phyloP scores from a whole-genome alignment of 192 early-diverging fungal species.

The Coemansia sp. region DNA sequence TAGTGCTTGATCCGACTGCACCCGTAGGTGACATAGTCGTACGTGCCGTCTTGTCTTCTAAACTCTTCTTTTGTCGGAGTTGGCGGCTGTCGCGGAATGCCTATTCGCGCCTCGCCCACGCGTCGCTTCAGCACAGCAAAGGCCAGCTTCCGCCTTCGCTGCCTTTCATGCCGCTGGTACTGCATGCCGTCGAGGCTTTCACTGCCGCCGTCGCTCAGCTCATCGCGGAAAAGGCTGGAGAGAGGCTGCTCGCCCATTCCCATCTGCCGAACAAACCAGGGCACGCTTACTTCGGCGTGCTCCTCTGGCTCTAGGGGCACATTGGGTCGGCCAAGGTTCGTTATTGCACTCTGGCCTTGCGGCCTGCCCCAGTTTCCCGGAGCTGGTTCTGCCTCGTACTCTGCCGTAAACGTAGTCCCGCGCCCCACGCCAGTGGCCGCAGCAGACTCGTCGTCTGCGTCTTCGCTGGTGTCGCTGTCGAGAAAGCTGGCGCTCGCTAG shows the following conservation, averaged over 20 bases:
- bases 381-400: constrained; percentile 31
- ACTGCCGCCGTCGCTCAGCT: constrained; percentile 7
- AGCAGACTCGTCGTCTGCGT: not conserved
- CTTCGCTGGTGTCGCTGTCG: constrained; percentile 10
- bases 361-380: constrained; percentile 41
- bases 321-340: constrained; percentile 19
- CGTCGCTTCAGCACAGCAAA: constrained; percentile 44
- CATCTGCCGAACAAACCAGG: constrained; percentile 54
- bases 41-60: constrained; percentile 34
- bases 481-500: constrained; percentile 14
- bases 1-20: constrained; percentile 36
- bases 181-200: not conserved
- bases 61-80: constrained; percentile 20
- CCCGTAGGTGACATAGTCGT: constrained; percentile 38
- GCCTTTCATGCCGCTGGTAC: constrained; percentile 6
- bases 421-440: not conserved
- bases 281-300: constrained; percentile 19
- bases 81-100: constrained; percentile 40
- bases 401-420: constrained; percentile 31
- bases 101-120: constrained; percentile 50
- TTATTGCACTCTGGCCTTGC: not conserved
- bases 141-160: constrained; percentile 44
- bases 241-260: constrained; percentile 51
- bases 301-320: constrained; percentile 55
- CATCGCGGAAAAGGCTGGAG: constrained; percentile 39